These are phyloP conservation scores for Ogataea nitratoaversa DNA, from an alignment of 805 yeast genomes.

Conservation along the genomic window DNA sequence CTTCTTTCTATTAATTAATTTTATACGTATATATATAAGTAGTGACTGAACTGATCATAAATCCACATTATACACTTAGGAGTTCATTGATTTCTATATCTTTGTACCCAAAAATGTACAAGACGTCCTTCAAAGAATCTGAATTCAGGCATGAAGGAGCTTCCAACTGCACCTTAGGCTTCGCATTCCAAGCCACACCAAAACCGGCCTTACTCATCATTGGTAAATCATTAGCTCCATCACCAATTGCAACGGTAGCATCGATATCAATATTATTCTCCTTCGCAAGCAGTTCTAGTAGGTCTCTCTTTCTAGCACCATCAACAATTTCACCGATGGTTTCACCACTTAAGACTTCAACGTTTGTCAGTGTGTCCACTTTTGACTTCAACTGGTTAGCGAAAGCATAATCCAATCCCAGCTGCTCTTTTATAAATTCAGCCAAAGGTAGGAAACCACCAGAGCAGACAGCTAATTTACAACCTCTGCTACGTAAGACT, in stretches of 20 bases:
- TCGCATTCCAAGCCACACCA: conserved; percentile 97
- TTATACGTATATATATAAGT: neutral
- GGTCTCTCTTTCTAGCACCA: conserved; percentile 75
- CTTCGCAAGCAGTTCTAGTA: conserved; percentile 57
- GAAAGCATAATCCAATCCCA: conserved; percentile 80
- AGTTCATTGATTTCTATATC: conserved; percentile 47
- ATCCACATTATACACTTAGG: neutral
- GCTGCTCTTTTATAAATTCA: conserved; percentile 56
- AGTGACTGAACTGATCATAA: neutral
- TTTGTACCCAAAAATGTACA: conserved; percentile 74
- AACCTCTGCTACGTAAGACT: conserved; percentile 57
- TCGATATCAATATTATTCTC: conserved; percentile 48
- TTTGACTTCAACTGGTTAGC: conserved; percentile 66
- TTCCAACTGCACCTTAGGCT: conserved; percentile 78
- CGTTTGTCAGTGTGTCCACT: conserved; percentile 33
- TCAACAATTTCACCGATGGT: conserved; percentile 82
- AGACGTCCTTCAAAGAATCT: conserved; percentile 63
- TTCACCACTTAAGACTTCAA: conserved; percentile 60
- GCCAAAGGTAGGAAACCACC: conserved; percentile 96
- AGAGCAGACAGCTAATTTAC: conserved; percentile 78
- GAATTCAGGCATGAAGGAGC: conserved; percentile 86
- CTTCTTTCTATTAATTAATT: too few relatives aligned
- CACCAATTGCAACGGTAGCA: conserved; percentile 82
- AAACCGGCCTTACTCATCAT: conserved; percentile 93
- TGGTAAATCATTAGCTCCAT: conserved; percentile 91